phyloP scores from a whole-genome alignment of 75 land plant species.

The Selaginella tamariscina region DNA sequence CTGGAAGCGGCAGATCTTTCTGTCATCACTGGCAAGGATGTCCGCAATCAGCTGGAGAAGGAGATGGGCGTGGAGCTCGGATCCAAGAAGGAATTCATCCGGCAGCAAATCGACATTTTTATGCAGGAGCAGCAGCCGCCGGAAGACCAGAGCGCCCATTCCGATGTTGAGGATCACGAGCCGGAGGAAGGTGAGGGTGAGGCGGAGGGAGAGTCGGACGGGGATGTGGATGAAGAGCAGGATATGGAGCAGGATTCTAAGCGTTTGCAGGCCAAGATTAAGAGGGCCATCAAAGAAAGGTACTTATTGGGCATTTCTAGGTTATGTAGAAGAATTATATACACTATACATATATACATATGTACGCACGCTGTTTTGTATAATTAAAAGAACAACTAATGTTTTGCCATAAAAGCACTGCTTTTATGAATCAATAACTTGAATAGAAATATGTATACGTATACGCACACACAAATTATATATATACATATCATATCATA shows the following conservation, averaged over 20 bases:
- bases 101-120: slow-evolving; percentile 72
- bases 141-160: not conserved
- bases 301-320: not conserved
- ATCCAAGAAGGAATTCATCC: slow-evolving; percentile 53
- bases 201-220: slow-evolving; percentile 14
- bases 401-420: too few species aligned
- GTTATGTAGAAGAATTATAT: too few species aligned
- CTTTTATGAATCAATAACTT: too few species aligned
- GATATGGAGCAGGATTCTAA: slow-evolving; percentile 12
- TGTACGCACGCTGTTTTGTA: too few species aligned
- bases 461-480: too few species aligned
- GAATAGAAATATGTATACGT: too few species aligned
- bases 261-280: not conserved
- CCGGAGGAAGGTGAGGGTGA: not conserved
- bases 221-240: slow-evolving; percentile 15
- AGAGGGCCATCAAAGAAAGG: not conserved
- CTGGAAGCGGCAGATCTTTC: slow-evolving; percentile 55
- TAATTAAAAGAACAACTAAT: too few species aligned
- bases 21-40: slow-evolving; percentile 46
- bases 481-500: too few species aligned
- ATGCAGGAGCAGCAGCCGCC: slow-evolving; percentile 30
- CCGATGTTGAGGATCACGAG: not conserved
- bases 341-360: too few species aligned
- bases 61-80: slow-evolving; percentile 62
- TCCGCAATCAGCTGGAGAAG: slow-evolving; percentile 57